Evolutionary conservation across 106 monocot genomes (phyloP).

Genomic region (Gastrodia elata): DNA sequence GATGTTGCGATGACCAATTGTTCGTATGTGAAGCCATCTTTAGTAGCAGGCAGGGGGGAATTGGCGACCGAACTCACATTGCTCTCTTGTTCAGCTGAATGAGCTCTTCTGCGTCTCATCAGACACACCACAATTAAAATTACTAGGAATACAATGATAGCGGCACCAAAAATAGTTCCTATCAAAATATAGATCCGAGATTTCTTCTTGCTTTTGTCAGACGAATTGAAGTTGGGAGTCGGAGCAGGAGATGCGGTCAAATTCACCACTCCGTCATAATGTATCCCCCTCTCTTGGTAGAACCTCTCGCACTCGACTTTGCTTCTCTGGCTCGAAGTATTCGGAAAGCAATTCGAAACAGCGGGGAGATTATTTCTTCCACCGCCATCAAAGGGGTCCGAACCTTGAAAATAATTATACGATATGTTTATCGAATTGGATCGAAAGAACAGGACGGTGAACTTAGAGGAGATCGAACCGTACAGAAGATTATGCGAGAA

Average conservation of each 20-base stretch:
- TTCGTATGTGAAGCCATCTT: constrained; percentile 50
- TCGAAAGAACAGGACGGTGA: constrained; percentile 12
- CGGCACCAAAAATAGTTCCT: constrained; percentile 41
- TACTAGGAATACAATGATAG: constrained; percentile 14
- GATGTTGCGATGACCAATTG: constrained; percentile 51
- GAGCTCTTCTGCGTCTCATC: constrained; percentile 12
- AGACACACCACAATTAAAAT: constrained; percentile 21
- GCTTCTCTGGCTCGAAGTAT: constrained; percentile 45
- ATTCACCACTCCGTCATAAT: constrained; percentile 11
- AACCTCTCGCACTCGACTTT: constrained; percentile 41
- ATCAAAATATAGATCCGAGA: constrained; percentile 51
- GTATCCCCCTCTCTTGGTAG: constrained; percentile 36
- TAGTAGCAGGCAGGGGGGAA: constrained; percentile 16
- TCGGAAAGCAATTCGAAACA: constrained; percentile 47
- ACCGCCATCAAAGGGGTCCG: not conserved
- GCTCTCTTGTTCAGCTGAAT: not conserved
- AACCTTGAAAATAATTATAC: constrained; percentile 60
- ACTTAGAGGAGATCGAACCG: constrained; percentile 24
- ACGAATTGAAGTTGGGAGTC: constrained; percentile 1
- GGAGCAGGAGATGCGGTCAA: constrained; percentile 13
- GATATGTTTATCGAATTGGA: constrained; percentile 42
- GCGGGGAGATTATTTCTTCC: constrained; percentile 24
- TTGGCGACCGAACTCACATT: not conserved
- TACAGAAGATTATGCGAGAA: constrained; percentile 54
- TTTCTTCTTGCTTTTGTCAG: constrained; percentile 14